Conservation (phyloP, 768 basidiomycete genomes). For the Boletales sp. region DNA sequence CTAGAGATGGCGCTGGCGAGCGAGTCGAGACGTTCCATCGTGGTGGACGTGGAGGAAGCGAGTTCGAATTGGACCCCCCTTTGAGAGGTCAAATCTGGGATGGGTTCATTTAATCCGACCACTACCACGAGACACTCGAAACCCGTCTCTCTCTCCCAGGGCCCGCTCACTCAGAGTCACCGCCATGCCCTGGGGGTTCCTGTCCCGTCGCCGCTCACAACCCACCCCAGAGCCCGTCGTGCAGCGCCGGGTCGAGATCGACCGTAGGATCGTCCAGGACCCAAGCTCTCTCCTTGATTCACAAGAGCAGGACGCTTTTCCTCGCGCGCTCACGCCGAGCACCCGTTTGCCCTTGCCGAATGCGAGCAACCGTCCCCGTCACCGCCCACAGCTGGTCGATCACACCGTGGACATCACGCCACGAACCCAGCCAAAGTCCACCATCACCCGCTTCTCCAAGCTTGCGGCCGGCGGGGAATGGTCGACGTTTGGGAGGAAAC, state of each 20-base stretch:
- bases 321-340: constrained; percentile 27
- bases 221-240: not conserved
- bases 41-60: constrained; percentile 19
- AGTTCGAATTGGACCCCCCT: constrained; percentile 19
- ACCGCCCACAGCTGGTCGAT: not conserved
- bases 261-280: constrained; percentile 28
- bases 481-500: constrained; percentile 35
- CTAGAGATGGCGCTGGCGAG: constrained; percentile 74
- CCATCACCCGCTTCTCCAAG: constrained; percentile 17
- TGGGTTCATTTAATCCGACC: no score
- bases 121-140: no score
- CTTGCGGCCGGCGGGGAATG: constrained; percentile 24
- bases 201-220: constrained; percentile 30
- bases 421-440: constrained; percentile 8
- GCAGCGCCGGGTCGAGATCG: constrained; percentile 12
- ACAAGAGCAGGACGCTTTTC: constrained; percentile 4
- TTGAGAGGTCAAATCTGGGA: constrained; percentile 17
- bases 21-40: constrained; percentile 78
- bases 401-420: constrained; percentile 7
- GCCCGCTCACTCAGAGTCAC: no score
- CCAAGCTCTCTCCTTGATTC: constrained; percentile 28
- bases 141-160: no score
- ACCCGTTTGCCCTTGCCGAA: constrained; percentile 17
- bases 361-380: constrained; percentile 2
- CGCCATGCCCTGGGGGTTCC: constrained; percentile 24